Conservation (phyloP, 345 rosid species). For the Geranium rotundifolium region DNA sequence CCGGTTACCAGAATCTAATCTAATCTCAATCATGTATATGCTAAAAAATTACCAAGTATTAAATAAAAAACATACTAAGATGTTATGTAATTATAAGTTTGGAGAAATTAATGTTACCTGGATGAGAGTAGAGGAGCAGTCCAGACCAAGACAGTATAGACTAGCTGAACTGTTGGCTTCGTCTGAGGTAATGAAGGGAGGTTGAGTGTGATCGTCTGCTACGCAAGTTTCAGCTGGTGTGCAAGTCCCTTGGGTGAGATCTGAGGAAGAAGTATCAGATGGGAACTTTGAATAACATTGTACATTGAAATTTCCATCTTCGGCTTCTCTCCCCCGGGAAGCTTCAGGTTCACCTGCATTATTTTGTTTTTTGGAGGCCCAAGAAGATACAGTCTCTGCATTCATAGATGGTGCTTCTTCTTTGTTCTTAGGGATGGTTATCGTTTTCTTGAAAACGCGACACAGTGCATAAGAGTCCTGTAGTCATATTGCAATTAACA, state of each 20-base stretch:
- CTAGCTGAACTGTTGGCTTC: constrained; percentile 46
- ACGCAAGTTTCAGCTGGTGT: neutral
- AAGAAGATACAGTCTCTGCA: neutral
- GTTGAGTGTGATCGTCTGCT: constrained; percentile 8
- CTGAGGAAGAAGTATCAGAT: constrained; percentile 49
- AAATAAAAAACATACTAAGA: no score
- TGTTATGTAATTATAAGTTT: no score
- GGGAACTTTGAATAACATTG: constrained; percentile 16
- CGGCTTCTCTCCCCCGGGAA: constrained; percentile 15
- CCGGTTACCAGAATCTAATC: neutral
- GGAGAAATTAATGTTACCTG: constrained; percentile 20
- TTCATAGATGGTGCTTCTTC: constrained; percentile 1
- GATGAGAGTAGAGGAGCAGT: constrained; percentile 36
- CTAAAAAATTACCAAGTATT: neutral
- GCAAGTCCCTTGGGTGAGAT: constrained; percentile 32
- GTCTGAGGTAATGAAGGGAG: constrained; percentile 25
- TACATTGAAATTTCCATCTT: constrained; percentile 24
- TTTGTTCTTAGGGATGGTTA: constrained; percentile 7
- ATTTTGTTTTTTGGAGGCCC: neutral
- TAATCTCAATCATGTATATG: neutral
- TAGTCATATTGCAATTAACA: no score
- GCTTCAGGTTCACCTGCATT: constrained; percentile 10
- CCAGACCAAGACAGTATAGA: constrained; percentile 18
- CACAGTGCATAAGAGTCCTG: neutral
- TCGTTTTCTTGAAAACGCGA: neutral